These are phyloP conservation scores for Alisma plantagoaquatica DNA, from an alignment of 106 monocot species.

Conservation along the genomic window DNA sequence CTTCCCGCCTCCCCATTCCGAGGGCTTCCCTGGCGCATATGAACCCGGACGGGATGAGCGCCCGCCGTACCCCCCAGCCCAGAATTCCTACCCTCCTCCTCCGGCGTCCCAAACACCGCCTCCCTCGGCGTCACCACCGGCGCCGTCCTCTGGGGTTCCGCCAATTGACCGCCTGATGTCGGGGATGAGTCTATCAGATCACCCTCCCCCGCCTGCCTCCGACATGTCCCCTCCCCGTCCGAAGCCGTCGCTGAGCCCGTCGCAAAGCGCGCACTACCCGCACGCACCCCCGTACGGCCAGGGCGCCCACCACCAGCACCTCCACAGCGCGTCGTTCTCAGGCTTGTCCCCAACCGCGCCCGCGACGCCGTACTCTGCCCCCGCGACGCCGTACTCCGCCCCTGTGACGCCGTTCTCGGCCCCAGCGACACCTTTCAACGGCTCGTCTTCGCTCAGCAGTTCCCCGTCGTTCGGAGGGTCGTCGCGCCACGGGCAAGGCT, in stretches of 20 bases:
- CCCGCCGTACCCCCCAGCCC: not conserved
- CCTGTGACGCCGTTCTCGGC: too few relatives aligned
- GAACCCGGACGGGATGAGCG: not conserved
- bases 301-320: too few relatives aligned
- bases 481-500: slow-evolving; percentile 2
- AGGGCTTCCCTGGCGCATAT: not conserved
- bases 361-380: not conserved
- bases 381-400: too few relatives aligned
- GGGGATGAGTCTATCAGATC: slow-evolving; percentile 17
- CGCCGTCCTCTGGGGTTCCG: slow-evolving; percentile 7
- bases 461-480: too few relatives aligned
- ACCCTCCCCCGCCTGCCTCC: too few relatives aligned
- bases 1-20: not conserved
- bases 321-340: too few relatives aligned
- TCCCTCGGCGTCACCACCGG: too few relatives aligned
- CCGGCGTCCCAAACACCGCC: not conserved
- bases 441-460: too few relatives aligned
- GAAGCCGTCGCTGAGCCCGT: not conserved
- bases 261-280: not conserved
- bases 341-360: slow-evolving; percentile 3
- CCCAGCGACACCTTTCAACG: not conserved
- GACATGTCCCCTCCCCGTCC: not conserved
- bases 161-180: slow-evolving; percentile 8
- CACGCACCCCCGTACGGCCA: not conserved
- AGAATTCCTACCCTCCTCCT: slow-evolving; percentile 1